phyloP scores from a whole-genome alignment of 2,329 filamentous ascomycete genomes.

The Drechslerella stenobrocha region DNA sequence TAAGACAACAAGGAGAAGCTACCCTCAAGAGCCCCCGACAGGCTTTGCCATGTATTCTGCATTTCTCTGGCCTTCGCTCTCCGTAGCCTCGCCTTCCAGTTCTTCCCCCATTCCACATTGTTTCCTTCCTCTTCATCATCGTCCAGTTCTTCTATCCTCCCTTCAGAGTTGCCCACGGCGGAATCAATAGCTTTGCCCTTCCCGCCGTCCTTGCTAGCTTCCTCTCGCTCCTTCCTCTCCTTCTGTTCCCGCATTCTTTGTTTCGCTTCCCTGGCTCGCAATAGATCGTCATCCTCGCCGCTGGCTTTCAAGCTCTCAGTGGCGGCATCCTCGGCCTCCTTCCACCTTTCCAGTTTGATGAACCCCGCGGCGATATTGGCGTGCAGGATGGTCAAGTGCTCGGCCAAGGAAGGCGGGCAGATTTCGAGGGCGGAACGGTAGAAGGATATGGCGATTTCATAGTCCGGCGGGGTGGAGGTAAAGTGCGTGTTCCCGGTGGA shows the following conservation, averaged over 20 bases:
- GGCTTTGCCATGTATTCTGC: conserved; percentile 43
- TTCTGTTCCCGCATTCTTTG: conserved; percentile 22
- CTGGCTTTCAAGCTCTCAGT: conserved; percentile 33
- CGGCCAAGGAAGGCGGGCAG: conserved; percentile 22
- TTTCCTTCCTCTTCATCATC: conserved; percentile 29
- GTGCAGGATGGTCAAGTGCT: conserved; percentile 28
- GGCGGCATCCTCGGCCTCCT: conserved; percentile 42
- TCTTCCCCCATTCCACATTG: conserved; percentile 41
- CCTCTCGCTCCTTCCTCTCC: conserved; percentile 22
- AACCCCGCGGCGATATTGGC: conserved; percentile 41
- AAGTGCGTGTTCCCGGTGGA: conserved; percentile 35
- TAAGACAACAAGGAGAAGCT: background rate
- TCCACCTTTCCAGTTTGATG: conserved; percentile 45
- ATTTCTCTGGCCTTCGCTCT: conserved; percentile 48
- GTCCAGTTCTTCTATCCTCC: conserved; percentile 38
- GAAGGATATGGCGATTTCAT: conserved; percentile 43
- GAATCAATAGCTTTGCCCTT: conserved; percentile 8
- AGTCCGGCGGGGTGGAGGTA: conserved; percentile 43
- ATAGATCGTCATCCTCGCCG: conserved; percentile 39
- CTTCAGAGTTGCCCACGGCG: conserved; percentile 20
- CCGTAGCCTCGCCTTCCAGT: conserved; percentile 45
- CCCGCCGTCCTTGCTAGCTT: conserved; percentile 14
- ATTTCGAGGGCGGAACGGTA: conserved; percentile 38
- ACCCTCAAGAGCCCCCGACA: conserved; percentile 38
- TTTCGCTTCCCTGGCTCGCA: conserved; percentile 12